Base-by-base conservation (phyloP, 129 eudicot species). In the Glebionis coronaria region DNA sequence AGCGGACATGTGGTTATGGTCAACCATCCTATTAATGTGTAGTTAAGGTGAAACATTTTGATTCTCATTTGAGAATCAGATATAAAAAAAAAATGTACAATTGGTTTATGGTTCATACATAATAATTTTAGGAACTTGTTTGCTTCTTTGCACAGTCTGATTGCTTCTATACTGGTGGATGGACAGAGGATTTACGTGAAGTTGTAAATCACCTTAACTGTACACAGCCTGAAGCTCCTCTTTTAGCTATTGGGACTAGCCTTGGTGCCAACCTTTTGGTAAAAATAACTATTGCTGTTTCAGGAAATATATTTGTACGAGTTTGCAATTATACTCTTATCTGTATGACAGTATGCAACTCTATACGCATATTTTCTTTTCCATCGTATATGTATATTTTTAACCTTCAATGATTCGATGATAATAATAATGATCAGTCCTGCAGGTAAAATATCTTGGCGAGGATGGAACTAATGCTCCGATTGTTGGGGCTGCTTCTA, bases 191-290 rank as follows among this genome's bases (percentile, higher is more conserved):
- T 77, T 52, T 87, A 61, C 81, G 92, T 20, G 81, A 66, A 61
- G 85, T 91, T 25, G 75, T n/a, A 61, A 80, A 81, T n/a, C 82
- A 87, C 65, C 73, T 91, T 79, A 88, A 85, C 44, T 14, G 19
- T 61, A 87, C 70, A 44, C 73, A 71, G 61, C 88, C 86, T 2
- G 78, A 75, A 69, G 81, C 85, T 75, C 93, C 93, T 56, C 70
- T 91, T 44, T 91, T 69, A 79, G 79, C 68, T 67, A 74, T 87
- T 61, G 95, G 97, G 29, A 91, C 95, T 52, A 91, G 93, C 80
- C 85, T 91, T 54, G 97, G 97, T 60, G 97, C 97, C 79, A 91
- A 87, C 73, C 68, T 91, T 47, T 68, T 91, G 95, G 97, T 91
- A 87, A 44, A 11, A 45, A 4, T 23, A 23, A 23, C 1, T 23